Evolutionary conservation across 192 early-diverging fungal genomes (phyloP).

Genomic region (Podochytrium sp.): DNA sequence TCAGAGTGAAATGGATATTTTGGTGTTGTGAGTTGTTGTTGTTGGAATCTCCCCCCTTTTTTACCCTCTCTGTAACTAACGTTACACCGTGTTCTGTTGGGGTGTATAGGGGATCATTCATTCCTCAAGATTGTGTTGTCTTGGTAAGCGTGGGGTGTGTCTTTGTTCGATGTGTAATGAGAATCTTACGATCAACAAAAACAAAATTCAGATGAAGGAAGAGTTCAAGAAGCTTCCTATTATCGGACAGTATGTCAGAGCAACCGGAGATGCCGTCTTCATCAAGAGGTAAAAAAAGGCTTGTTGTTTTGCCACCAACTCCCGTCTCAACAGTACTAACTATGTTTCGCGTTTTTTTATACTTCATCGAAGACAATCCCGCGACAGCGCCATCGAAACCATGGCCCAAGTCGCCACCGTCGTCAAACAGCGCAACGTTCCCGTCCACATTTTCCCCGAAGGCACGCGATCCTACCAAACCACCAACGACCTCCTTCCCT

Average conservation of each 20-base stretch:
- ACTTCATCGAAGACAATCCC: background rate
- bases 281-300: constrained; percentile 18
- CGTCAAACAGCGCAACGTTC: constrained; percentile 71
- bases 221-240: constrained; percentile 25
- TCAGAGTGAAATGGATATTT: constrained; percentile 73
- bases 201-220: constrained; percentile 11
- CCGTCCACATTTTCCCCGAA: constrained; percentile 87
- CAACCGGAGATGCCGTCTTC: constrained; percentile 19
- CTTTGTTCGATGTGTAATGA: too few species aligned
- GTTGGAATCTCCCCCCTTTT: background rate
- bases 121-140: background rate
- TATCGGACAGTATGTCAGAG: background rate
- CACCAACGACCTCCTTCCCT: constrained; percentile 77
- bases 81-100: too few species aligned
- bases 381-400: constrained; percentile 67
- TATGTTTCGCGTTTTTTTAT: too few species aligned
- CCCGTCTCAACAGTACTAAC: background rate
- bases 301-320: background rate
- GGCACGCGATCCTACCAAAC: constrained; percentile 84
- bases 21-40: constrained; percentile 13
- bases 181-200: background rate
- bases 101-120: background rate
- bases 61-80: background rate
- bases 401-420: constrained; percentile 72
- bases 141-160: background rate